Evolutionary conservation across 495 filamentous ascomycete genomes (phyloP).

Genomic region (Trichoderma parareesei): DNA sequence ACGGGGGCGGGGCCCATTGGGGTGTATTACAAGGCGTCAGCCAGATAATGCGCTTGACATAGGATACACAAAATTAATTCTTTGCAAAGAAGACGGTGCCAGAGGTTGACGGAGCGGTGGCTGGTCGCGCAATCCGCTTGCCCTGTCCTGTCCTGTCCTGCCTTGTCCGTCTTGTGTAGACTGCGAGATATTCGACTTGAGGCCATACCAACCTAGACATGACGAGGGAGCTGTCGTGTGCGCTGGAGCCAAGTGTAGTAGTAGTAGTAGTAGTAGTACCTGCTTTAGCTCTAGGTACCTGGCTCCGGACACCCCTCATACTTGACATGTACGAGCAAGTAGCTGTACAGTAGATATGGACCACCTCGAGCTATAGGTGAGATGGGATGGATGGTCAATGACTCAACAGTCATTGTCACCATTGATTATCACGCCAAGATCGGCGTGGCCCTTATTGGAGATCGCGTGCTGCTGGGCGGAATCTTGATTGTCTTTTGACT

Average conservation of each 20-base stretch:
- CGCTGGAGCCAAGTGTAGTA: not conserved
- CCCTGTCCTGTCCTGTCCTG: not conserved
- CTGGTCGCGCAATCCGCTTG: not conserved
- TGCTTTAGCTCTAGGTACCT: not conserved
- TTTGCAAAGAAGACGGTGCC: not conserved
- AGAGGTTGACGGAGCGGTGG: not conserved
- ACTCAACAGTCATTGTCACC: not conserved
- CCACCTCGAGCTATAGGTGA: not conserved
- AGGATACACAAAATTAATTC: constrained; percentile 9
- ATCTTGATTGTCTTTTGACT: not conserved
- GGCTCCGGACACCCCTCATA: constrained; percentile 6
- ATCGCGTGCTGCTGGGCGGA: not conserved
- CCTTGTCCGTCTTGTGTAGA: not conserved
- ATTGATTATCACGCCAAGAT: not conserved
- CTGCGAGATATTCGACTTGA: not conserved
- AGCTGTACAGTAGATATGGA: no score
- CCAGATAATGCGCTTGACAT: not conserved
- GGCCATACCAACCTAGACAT: not conserved
- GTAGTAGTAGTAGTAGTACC: not conserved
- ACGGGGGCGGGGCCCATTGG: not conserved
- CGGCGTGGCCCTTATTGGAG: not conserved
- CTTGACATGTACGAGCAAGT: not conserved
- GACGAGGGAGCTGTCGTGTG: constrained; percentile 7
- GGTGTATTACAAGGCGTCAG: not conserved
- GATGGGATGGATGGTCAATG: not conserved